Conservation (phyloP, 805 yeast genomes). For the Pachysolen tannophilus region DNA sequence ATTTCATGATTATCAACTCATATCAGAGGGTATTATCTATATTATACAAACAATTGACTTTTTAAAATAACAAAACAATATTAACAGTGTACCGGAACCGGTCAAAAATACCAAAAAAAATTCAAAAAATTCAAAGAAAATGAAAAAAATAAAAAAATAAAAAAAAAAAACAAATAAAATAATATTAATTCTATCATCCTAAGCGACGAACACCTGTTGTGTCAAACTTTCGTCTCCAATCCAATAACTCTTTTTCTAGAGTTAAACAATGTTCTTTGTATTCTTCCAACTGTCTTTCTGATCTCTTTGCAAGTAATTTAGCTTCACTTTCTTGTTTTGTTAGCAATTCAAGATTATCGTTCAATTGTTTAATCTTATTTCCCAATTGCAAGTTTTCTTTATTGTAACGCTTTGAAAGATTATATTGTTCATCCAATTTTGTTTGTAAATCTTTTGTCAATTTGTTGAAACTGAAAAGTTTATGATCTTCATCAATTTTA, state of each 20-base stretch:
- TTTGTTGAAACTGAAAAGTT: conserved; percentile 41
- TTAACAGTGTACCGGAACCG: too few species aligned
- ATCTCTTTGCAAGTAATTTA: conserved; percentile 32
- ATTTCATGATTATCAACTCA: too few species aligned
- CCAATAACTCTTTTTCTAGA: conserved; percentile 49
- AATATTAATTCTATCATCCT: too few species aligned
- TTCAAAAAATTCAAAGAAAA: too few species aligned
- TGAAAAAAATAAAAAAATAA: too few species aligned
- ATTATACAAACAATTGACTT: too few species aligned
- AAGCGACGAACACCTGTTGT: too few species aligned
- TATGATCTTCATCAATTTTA: conserved; percentile 45
- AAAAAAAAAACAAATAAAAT: too few species aligned
- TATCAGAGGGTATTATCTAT: too few species aligned
- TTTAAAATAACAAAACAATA: too few species aligned
- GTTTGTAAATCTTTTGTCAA: conserved; percentile 44
- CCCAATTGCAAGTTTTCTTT: conserved; percentile 54
- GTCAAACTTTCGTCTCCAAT: conserved; percentile 40
- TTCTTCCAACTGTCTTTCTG: conserved; percentile 49
- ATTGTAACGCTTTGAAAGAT: conserved; percentile 42
- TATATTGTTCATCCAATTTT: conserved; percentile 42
- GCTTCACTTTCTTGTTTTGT: conserved; percentile 38
- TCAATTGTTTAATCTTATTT: conserved; percentile 38
- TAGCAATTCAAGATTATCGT: conserved; percentile 31
- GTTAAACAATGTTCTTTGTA: conserved; percentile 43
- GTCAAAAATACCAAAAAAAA: too few species aligned